Evolutionary conservation across 257 asterid genomes (phyloP).

Genomic region (Penstemon davidsonii): DNA sequence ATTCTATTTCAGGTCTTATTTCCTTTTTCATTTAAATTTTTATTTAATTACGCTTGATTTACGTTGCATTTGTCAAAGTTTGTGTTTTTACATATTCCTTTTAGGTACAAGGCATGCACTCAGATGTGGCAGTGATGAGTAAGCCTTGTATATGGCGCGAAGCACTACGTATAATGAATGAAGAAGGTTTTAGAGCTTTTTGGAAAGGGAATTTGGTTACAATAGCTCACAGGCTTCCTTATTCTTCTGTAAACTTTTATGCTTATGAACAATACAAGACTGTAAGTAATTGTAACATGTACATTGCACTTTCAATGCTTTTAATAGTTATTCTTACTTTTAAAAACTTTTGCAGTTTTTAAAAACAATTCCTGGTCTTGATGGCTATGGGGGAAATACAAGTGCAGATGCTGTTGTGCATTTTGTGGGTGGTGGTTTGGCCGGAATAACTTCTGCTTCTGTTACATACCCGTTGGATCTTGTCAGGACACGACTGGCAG

Average conservation of each 20-base stretch:
- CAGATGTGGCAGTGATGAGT: slow-evolving; percentile 73
- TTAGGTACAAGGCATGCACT: slow-evolving; percentile 96
- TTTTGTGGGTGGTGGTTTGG: slow-evolving; percentile 87
- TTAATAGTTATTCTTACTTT: slow-evolving; percentile 1
- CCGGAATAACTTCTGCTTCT: slow-evolving; percentile 88
- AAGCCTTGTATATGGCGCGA: slow-evolving; percentile 76
- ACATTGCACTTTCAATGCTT: background rate
- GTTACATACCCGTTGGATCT: slow-evolving; percentile 95
- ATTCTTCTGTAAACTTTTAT: slow-evolving; percentile 78
- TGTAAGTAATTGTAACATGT: slow-evolving; percentile 45
- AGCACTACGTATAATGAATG: slow-evolving; percentile 68
- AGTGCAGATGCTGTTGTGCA: slow-evolving; percentile 60
- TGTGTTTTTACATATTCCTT: slow-evolving; percentile 1
- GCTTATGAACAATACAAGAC: slow-evolving; percentile 76
- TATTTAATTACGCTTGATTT: background rate
- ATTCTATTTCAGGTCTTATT: slow-evolving; percentile 80
- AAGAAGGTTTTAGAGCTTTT: slow-evolving; percentile 90
- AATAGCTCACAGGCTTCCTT: slow-evolving; percentile 88
- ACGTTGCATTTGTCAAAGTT: background rate
- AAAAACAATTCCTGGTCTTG: slow-evolving; percentile 64
- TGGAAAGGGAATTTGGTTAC: slow-evolving; percentile 99
- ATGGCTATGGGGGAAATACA: slow-evolving; percentile 39
- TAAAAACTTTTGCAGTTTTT: slow-evolving; percentile 47
- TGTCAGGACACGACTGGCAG: slow-evolving; percentile 86
- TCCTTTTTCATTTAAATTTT: background rate